These are phyloP conservation scores for Fraxinus greggii DNA, from an alignment of 305 asterid genomes.

Conservation along the genomic window DNA sequence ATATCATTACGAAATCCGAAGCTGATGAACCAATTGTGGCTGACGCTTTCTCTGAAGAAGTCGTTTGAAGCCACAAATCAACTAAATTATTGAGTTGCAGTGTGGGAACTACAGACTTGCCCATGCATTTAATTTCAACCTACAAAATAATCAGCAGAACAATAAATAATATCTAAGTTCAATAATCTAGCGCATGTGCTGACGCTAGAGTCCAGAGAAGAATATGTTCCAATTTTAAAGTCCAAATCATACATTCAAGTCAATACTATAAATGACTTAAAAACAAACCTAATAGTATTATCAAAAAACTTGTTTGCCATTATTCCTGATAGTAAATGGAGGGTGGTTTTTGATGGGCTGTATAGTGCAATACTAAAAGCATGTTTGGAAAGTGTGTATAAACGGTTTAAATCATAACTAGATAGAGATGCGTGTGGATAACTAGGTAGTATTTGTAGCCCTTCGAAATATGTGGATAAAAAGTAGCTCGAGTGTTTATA, in stretches of 20 bases:
- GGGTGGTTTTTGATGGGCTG: background rate
- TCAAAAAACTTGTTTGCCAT: background rate
- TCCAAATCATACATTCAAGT: background rate
- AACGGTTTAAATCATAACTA: too few relatives aligned
- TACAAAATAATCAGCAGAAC: slow-evolving; percentile 11
- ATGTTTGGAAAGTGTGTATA: background rate
- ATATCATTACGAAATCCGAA: slow-evolving; percentile 30
- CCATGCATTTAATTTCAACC: slow-evolving; percentile 31
- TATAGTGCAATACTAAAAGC: background rate
- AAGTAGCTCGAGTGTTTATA: too few relatives aligned
- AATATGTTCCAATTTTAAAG: background rate
- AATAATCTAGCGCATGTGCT: background rate
- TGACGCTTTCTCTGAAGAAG: slow-evolving; percentile 7
- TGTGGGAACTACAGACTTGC: slow-evolving; percentile 27
- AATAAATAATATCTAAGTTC: background rate
- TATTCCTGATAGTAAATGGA: background rate
- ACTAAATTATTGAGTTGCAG: slow-evolving; percentile 20
- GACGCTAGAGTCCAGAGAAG: background rate
- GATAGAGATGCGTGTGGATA: too few relatives aligned
- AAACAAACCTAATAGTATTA: background rate
- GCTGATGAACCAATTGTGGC: slow-evolving; percentile 32
- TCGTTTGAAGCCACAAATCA: slow-evolving; percentile 27
- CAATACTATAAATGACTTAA: background rate
- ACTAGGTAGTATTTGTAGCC: too few relatives aligned
- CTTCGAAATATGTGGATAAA: too few relatives aligned